A percentile compares a stretch with the other conserved stretches of the same genome.
Conservation (phyloP, 345 rosid species). For the Heritiera fomes region DNA sequence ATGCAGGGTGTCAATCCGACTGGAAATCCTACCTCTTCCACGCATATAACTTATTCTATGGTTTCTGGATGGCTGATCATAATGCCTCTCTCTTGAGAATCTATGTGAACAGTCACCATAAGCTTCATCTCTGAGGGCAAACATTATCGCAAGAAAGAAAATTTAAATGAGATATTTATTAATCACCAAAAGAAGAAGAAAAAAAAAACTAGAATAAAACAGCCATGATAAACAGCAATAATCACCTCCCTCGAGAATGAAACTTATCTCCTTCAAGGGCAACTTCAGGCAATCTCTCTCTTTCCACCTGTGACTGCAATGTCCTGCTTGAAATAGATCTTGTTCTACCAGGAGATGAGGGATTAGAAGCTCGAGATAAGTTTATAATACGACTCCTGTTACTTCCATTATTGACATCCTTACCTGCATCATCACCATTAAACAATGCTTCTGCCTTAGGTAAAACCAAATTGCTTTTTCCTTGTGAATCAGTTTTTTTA, state of each 20-base stretch:
- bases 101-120: constrained; percentile 39
- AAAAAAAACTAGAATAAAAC: constrained; percentile 11
- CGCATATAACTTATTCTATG: constrained; percentile 49
- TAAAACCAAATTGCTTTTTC: constrained; percentile 39
- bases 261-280: constrained; percentile 50
- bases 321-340: constrained; percentile 49
- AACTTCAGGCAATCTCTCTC: constrained; percentile 62
- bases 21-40: constrained; percentile 57
- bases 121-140: constrained; percentile 48
- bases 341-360: constrained; percentile 47
- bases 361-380: constrained; percentile 48
- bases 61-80: constrained; percentile 50
- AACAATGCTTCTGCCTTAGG: constrained; percentile 39
- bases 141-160: constrained; percentile 21
- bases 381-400: constrained; percentile 60
- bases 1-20: constrained; percentile 40
- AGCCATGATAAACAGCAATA: constrained; percentile 28
- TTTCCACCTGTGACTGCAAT: constrained; percentile 40
- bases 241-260: constrained; percentile 76
- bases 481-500: constrained; percentile 35
- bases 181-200: background rate
- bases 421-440: constrained; percentile 39
- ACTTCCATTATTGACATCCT: constrained; percentile 46
- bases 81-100: constrained; percentile 57
- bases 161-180: constrained; percentile 11